Base-by-base conservation (phyloP, 176 grass and related monocot species). In the Ensete ventricosum region DNA sequence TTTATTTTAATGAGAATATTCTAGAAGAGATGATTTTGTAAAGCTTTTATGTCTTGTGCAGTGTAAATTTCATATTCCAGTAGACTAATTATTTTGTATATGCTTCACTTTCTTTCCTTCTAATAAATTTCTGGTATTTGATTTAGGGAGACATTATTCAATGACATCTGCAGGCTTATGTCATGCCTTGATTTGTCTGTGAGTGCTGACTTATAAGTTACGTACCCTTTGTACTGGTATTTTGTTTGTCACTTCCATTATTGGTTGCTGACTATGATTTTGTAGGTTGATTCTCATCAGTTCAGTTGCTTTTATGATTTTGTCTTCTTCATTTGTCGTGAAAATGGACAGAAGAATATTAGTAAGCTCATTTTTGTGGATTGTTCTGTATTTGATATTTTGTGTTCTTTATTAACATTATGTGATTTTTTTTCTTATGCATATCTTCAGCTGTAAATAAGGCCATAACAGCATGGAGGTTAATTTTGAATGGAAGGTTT, bases 281-380 rank as follows among this genome's bases (percentile, higher is more conserved):
- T 80, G 76, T 82, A 99, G 95, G 90, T 88, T 71, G 90, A 91
- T 75, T 77, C 69, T 27, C 7, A 9, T 49, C 88, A 85, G 65
- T 99, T 99, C 75, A 87, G 54, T 87, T 81, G 29, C 76, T 93
- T 98, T 78, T 98, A 98, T 50, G 84, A 91, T 77, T 98, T 98
- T 86, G 88, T 89, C 82, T 98, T 98, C 84, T 94, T 98, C 80
- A 84, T 93, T 76, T 91, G 84, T 81, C 90, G 90, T 78, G 86
- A 91, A 91, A 89, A 87, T 83, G 88, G 90, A 54, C 90, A 98
- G 72, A 98, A 94, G 84, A 98, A 76, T 75, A 91, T 98, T 29
- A 74, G 95, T 98, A 94, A 98, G 88, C 76, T 79, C 73, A 14
- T 24, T 11, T 73, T 67, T 85, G 8, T 7, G 8, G 53, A 55